Conservation (phyloP, 805 yeast species). For the Teunomyces cretensis region DNA sequence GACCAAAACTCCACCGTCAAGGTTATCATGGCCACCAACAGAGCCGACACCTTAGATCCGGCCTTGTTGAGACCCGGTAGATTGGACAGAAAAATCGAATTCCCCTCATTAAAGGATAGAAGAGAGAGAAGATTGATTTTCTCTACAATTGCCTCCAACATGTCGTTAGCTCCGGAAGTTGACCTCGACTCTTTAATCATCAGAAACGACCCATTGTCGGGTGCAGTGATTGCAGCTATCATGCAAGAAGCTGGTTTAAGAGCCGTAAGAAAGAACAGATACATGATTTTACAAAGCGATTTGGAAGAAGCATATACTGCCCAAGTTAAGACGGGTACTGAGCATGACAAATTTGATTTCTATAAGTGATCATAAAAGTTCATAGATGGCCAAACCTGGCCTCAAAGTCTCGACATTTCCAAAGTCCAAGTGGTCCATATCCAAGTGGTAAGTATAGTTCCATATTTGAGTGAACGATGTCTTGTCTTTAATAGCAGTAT, state of each 20-base stretch:
- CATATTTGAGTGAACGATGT: conserved; percentile 17
- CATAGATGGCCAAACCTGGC: conserved; percentile 68
- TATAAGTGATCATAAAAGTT: conserved; percentile 59
- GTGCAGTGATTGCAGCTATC: conserved; percentile 97
- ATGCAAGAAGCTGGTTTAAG: conserved; percentile 99
- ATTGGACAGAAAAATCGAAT: conserved; percentile 95
- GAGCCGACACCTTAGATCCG: conserved; percentile 98
- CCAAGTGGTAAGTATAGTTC: conserved; percentile 51
- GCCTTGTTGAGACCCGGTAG: conserved; percentile 97
- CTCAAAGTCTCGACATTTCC: conserved; percentile 44
- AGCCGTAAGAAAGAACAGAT: conserved; percentile 97
- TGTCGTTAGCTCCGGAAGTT: conserved; percentile 97
- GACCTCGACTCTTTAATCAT: conserved; percentile 92
- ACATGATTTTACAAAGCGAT: conserved; percentile 93
- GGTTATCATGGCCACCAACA: conserved; percentile 98
- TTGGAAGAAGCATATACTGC: conserved; percentile 96
- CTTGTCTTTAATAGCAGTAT: conserved; percentile 16
- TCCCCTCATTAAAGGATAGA: conserved; percentile 93
- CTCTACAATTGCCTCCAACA: conserved; percentile 91
- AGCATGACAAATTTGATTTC: conserved; percentile 96
- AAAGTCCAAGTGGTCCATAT: conserved; percentile 72
- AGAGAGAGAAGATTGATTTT: conserved; percentile 97
- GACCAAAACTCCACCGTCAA: conserved; percentile 94
- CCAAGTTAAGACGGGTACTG: conserved; percentile 93
- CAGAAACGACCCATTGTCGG: conserved; percentile 95